Conservation (phyloP, 2,329 filamentous ascomycete species). For the Escovopsis sp. region DNA sequence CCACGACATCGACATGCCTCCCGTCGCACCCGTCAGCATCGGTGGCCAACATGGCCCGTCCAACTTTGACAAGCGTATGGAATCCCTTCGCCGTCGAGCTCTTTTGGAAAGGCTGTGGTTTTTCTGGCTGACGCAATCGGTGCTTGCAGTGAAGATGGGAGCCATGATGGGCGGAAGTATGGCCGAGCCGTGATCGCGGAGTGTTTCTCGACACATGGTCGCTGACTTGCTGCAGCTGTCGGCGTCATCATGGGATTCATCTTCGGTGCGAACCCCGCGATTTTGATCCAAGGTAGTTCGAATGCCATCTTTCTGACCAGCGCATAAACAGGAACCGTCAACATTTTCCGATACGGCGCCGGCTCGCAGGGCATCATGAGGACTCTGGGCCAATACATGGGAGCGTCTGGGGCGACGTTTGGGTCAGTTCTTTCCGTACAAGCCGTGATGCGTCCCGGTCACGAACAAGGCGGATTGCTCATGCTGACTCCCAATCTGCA, state of each 20-base stretch:
- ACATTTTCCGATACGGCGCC: constrained; percentile 89
- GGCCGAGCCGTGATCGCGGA: constrained; percentile 22
- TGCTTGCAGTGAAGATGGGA: constrained; percentile 60
- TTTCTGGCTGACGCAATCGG: constrained; percentile 8
- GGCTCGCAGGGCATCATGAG: constrained; percentile 88
- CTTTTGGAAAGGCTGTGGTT: not conserved
- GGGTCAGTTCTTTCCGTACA: constrained; percentile 34
- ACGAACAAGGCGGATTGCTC: not conserved
- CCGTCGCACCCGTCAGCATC: constrained; percentile 23
- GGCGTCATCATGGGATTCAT: constrained; percentile 96
- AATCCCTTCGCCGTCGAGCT: not conserved
- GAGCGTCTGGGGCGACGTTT: constrained; percentile 87
- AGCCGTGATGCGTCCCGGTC: too few species aligned
- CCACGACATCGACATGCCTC: constrained; percentile 21
- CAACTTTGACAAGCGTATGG: constrained; percentile 39
- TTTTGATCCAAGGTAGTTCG: too few species aligned
- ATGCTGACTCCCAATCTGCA: constrained; percentile 17
- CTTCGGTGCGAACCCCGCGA: constrained; percentile 48
- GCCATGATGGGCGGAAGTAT: constrained; percentile 96
- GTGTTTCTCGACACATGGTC: not conserved
- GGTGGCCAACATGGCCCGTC: constrained; percentile 33
- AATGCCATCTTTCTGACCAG: constrained; percentile 1
- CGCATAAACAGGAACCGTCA: constrained; percentile 55
- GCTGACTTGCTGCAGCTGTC: constrained; percentile 50
- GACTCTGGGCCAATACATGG: constrained; percentile 93